Evolutionary conservation across 106 monocot species (phyloP).

Genomic region (Platanthera guangdongensis): DNA sequence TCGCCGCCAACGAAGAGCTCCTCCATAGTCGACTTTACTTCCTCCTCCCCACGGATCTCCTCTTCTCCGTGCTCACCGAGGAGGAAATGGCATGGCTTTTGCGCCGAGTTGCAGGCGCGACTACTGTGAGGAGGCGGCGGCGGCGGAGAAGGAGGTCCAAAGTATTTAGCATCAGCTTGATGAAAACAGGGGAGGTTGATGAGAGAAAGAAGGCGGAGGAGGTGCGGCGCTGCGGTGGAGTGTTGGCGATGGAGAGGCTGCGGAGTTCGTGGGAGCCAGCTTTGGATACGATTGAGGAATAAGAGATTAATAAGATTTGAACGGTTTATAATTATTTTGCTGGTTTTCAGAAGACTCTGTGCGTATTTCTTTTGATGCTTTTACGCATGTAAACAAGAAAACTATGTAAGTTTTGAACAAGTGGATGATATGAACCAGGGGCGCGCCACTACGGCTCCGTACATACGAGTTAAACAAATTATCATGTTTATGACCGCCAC

Average conservation of each 20-base stretch:
- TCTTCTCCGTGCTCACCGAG: conserved; percentile 77
- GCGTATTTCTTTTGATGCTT: no score
- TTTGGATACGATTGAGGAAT: conserved; percentile 57
- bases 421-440: no score
- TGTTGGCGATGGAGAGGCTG: not conserved
- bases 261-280: conserved; percentile 42
- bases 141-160: not conserved
- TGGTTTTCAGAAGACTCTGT: no score
- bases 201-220: not conserved
- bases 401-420: no score
- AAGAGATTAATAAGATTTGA: conserved; percentile 12
- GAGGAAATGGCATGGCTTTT: conserved; percentile 47
- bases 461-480: no score
- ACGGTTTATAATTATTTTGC: no score
- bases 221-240: not conserved
- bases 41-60: conserved; percentile 65
- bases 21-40: conserved; percentile 37
- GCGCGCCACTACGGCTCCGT: no score
- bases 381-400: no score
- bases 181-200: not conserved
- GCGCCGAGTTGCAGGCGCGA: conserved; percentile 10
- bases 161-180: not conserved
- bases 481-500: no score
- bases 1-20: conserved; percentile 38
- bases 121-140: not conserved